These are phyloP conservation scores for Saccharomycopsis sp. DNA, from an alignment of 805 yeast species.

Conservation along the genomic window DNA sequence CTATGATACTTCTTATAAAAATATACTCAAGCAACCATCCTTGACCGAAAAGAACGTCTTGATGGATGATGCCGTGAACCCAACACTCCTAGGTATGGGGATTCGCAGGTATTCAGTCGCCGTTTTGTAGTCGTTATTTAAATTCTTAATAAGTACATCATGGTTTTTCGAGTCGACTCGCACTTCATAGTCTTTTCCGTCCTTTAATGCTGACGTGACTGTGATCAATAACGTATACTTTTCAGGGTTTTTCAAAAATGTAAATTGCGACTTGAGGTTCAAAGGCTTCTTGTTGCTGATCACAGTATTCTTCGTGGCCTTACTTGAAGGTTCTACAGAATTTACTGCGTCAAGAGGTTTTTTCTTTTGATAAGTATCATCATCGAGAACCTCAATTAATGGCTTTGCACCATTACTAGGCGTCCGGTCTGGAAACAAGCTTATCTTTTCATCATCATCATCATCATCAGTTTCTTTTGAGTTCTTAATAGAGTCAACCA, in stretches of 20 bases:
- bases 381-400: constrained; percentile 50
- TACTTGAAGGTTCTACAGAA: constrained; percentile 1
- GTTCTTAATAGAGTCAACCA: constrained; percentile 17
- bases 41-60: constrained; percentile 28
- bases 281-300: constrained; percentile 17
- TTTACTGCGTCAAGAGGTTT: not conserved
- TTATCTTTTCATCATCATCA: not conserved
- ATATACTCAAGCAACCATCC: constrained; percentile 28
- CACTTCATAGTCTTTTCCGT: constrained; percentile 32
- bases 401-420: constrained; percentile 30
- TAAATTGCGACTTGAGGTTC: constrained; percentile 21
- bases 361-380: constrained; percentile 15
- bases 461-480: constrained; percentile 5
- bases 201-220: constrained; percentile 29
- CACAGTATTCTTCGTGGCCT: not conserved
- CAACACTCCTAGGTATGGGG: constrained; percentile 32
- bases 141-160: constrained; percentile 30
- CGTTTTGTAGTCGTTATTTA: constrained; percentile 24
- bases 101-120: constrained; percentile 28
- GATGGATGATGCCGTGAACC: constrained; percentile 19
- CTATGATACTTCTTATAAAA: constrained; percentile 21
- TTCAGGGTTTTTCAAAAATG: constrained; percentile 25
- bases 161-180: constrained; percentile 27
- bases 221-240: constrained; percentile 31
- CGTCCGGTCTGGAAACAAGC: constrained; percentile 19